Evolutionary conservation across 306 rosid genomes (phyloP).

Genomic region (Fragaria ananassa): DNA sequence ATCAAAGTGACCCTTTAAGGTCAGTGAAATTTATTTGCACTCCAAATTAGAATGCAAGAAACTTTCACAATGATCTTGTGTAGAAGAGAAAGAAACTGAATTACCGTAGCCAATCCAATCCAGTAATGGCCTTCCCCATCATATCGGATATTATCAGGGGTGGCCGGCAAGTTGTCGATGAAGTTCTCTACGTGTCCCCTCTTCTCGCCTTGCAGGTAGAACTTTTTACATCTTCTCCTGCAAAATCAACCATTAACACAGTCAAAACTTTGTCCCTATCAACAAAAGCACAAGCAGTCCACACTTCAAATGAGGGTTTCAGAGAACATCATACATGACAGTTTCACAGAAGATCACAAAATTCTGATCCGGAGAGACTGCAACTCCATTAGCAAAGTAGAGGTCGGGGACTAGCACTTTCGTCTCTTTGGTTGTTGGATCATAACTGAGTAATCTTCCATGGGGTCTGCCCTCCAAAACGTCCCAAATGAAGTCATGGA

Average conservation of each 20-base stretch:
- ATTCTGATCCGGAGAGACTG: constrained; percentile 56
- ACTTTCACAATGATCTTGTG: background rate
- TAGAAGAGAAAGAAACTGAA: background rate
- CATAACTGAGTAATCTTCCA: constrained; percentile 65
- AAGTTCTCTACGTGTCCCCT: constrained; percentile 60
- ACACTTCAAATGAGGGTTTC: background rate
- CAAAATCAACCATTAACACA: background rate
- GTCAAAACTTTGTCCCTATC: background rate
- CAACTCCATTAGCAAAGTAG: constrained; percentile 69
- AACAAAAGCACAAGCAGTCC: background rate
- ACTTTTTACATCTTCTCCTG: constrained; percentile 68
- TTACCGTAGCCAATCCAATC: constrained; percentile 54
- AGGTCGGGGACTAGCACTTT: constrained; percentile 43
- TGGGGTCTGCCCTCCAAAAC: constrained; percentile 50
- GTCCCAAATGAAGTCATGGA: constrained; percentile 29
- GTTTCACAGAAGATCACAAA: constrained; percentile 62
- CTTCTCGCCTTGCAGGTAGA: constrained; percentile 48
- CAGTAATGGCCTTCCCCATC: constrained; percentile 68
- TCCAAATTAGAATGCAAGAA: background rate
- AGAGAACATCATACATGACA: constrained; percentile 24
- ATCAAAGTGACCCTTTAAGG: background rate
- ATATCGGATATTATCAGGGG: constrained; percentile 73
- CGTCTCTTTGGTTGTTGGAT: constrained; percentile 50
- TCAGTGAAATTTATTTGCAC: background rate
- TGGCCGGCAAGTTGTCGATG: constrained; percentile 45